Evolutionary conservation across 768 basidiomycete genomes (phyloP).

Genomic region (Sistotremastrum suecicum): DNA sequence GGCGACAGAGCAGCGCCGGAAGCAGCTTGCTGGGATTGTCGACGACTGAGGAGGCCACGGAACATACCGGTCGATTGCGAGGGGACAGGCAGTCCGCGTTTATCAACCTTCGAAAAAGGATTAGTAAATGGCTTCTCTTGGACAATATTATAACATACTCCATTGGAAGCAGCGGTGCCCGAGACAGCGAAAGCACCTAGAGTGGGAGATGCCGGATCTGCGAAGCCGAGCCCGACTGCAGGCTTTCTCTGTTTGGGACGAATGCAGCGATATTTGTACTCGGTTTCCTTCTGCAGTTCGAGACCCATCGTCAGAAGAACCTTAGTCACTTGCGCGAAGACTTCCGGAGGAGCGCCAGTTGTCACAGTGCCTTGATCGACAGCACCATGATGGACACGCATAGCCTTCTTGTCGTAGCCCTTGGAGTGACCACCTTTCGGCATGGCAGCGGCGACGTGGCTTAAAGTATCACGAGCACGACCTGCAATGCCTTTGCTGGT

Average conservation of each 20-base stretch:
- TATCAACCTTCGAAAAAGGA: constrained; percentile 52
- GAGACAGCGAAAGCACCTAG: constrained; percentile 66
- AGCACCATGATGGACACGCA: constrained; percentile 83
- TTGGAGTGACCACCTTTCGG: too few species aligned
- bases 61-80: constrained; percentile 72
- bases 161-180: constrained; percentile 74
- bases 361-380: constrained; percentile 87
- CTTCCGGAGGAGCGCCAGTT: constrained; percentile 67
- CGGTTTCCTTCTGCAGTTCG: constrained; percentile 75
- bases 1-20: constrained; percentile 8
- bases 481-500: too few species aligned
- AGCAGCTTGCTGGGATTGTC: constrained; percentile 65
- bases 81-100: constrained; percentile 75
- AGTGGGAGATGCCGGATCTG: constrained; percentile 21
- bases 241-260: constrained; percentile 59
- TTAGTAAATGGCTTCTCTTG: too few species aligned
- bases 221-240: constrained; percentile 20
- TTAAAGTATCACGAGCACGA: too few species aligned
- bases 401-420: constrained; percentile 22
- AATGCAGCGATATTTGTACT: constrained; percentile 82
- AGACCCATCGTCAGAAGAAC: constrained; percentile 84
- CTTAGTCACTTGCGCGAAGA: constrained; percentile 71
- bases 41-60: constrained; percentile 75
- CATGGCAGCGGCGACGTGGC: too few species aligned
- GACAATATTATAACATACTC: too few species aligned